Base-by-base conservation (phyloP, 1,284 basidiomycete genomes). In the Phaffia rhodozyma region DNA sequence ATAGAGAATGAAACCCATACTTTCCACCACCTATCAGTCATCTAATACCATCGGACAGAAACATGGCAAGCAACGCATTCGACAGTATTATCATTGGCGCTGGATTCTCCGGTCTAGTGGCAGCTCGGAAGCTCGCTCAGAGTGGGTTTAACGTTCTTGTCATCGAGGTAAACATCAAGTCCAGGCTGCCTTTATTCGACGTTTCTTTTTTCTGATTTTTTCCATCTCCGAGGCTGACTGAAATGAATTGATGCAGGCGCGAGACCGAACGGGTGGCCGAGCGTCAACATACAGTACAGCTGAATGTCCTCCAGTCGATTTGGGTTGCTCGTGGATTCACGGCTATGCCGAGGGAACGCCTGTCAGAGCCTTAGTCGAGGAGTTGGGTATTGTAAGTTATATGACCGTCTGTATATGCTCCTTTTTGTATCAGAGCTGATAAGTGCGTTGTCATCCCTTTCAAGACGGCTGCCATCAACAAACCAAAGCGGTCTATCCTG, bases 321-420 rank as follows among this genome's bases (percentile, higher is more conserved):
- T 79, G 32, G 79, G 79, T 23, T 79, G 78, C 68, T 75, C 74
- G 60, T 79, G 77, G 75, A 78, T 79, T 48, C 79, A 80, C 68
- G 79, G 79, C 18, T 78, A 75, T 68, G 71, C 74, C 32, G 77
- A 79, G 67, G 79, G 79, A 4, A 77, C 75, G 60, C 79, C 78
- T 0, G 71, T 77, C 23, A 72, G 75, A 47, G 68, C 66, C 6
- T 71, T 80, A 23, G 76, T 77, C 1, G 72, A 76, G 58, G 71
- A 71, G 48, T 69, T 78, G 51, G 73, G 72, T 0, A 73, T 78
- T 20, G 71, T 76, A 47, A 66, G 73, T 52, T 11, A 52, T 6
- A 21, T 21, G 25, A 25, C 29, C 20, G 18, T 71, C 5, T 18
- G 32, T 38, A 23, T 47, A 20, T 48, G 25, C 47, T 1, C 38